Conservation (phyloP, 2,329 filamentous ascomycete species). For the Lachnellula willkommii region DNA sequence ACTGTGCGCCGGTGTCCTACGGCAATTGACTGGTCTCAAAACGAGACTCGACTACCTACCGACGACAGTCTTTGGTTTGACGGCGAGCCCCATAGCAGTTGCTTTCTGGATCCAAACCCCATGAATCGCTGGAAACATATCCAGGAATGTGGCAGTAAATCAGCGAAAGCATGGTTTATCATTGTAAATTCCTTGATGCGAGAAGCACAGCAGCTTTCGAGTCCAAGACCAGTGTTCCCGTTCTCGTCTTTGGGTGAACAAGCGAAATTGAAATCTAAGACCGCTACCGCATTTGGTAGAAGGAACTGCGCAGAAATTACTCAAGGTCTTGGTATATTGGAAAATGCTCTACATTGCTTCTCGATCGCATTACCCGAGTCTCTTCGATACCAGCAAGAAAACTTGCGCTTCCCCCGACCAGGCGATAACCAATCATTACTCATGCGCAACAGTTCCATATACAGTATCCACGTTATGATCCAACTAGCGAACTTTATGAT, state of each 20-base stretch:
- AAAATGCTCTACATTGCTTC: conserved; percentile 32
- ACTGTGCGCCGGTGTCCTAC: conserved; percentile 35
- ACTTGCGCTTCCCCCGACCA: conserved; percentile 26
- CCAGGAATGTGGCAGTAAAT: conserved; percentile 28
- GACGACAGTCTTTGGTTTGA: conserved; percentile 33
- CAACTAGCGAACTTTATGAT: conserved; percentile 9
- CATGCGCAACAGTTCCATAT: conserved; percentile 27
- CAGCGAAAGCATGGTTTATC: conserved; percentile 36
- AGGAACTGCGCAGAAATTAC: too few relatives aligned
- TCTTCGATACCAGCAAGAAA: conserved; percentile 30
- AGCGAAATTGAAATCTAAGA: conserved; percentile 8
- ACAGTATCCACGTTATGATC: conserved; percentile 9
- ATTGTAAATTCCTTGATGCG: conserved; percentile 37
- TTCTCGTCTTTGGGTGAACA: neutral
- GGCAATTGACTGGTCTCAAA: conserved; percentile 33
- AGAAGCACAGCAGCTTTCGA: conserved; percentile 33
- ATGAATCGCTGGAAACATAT: conserved; percentile 32
- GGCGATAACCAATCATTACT: conserved; percentile 8
- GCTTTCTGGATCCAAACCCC: conserved; percentile 28
- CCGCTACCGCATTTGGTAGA: conserved; percentile 2
- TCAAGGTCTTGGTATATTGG: neutral
- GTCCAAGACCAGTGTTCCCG: neutral
- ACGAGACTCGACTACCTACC: conserved; percentile 33
- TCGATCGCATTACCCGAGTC: conserved; percentile 27
- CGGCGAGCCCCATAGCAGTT: conserved; percentile 24